phyloP scores from a whole-genome alignment of 2,329 filamentous ascomycete genomes.

The Cladosporium halotolerans region DNA sequence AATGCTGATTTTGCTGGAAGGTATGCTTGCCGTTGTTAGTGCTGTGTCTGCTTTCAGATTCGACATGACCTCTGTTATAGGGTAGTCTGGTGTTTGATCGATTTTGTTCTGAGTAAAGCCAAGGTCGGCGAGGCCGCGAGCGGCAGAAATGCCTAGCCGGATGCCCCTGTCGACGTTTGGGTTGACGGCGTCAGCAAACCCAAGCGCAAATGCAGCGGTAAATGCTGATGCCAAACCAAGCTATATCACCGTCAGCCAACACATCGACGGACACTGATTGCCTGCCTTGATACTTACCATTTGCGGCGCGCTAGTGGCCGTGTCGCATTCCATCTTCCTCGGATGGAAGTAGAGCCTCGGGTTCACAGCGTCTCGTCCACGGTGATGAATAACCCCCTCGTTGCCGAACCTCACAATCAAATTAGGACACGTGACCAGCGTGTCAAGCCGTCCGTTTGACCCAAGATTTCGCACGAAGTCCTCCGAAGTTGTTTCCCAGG shows the following conservation, averaged over 20 bases:
- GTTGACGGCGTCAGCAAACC: slow-evolving; percentile 24
- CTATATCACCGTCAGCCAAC: slow-evolving; percentile 15
- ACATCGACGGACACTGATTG: background rate
- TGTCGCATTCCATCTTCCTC: slow-evolving; percentile 20
- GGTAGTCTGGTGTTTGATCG: slow-evolving; percentile 25
- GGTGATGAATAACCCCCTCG: slow-evolving; percentile 30
- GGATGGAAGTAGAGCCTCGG: slow-evolving; percentile 30
- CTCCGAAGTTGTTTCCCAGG: slow-evolving; percentile 30
- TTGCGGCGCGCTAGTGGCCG: slow-evolving; percentile 1
- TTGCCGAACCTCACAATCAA: slow-evolving; percentile 30
- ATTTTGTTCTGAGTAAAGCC: slow-evolving; percentile 23
- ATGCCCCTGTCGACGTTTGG: slow-evolving; percentile 26
- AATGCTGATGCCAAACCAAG: slow-evolving; percentile 27
- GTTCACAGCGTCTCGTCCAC: slow-evolving; percentile 29
- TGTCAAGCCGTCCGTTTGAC: slow-evolving; percentile 29
- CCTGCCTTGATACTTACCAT: slow-evolving; percentile 1
- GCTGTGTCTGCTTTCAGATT: slow-evolving; percentile 19
- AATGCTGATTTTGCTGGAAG: slow-evolving; percentile 27
- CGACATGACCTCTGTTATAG: slow-evolving; percentile 22
- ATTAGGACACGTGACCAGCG: slow-evolving; percentile 31
- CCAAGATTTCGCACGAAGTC: slow-evolving; percentile 31
- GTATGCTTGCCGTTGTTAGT: slow-evolving; percentile 25
- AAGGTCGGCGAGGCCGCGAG: slow-evolving; percentile 19
- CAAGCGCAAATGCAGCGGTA: slow-evolving; percentile 29
- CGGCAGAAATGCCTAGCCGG: slow-evolving; percentile 25